Conservation (phyloP, 2,329 filamentous ascomycete species). For the Diplodia sapinea region DNA sequence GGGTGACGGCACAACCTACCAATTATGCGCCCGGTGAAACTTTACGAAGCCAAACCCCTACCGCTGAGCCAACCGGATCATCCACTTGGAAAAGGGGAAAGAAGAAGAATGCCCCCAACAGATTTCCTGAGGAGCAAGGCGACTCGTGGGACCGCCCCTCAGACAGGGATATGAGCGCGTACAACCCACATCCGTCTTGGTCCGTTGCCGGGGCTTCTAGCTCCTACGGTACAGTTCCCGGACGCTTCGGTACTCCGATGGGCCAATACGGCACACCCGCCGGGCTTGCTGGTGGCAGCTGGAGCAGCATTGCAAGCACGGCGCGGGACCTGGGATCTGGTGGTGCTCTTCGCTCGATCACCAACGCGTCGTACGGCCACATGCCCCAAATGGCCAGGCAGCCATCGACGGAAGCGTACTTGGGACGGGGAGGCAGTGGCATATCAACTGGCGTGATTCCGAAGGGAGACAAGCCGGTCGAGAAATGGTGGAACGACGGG, state of each 20-base stretch:
- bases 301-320: background rate
- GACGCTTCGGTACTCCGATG: background rate
- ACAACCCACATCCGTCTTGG: background rate
- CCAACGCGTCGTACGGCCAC: background rate
- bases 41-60: background rate
- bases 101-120: conserved; percentile 8
- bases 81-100: background rate
- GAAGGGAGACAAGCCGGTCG: background rate
- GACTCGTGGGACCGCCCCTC: background rate
- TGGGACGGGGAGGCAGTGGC: background rate
- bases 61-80: background rate
- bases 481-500: background rate
- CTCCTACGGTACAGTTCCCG: background rate
- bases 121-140: background rate
- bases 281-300: background rate
- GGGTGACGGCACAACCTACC: background rate
- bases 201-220: background rate
- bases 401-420: background rate
- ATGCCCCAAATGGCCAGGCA: background rate
- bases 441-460: background rate
- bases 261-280: background rate
- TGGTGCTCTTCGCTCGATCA: background rate
- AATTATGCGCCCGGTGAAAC: background rate
- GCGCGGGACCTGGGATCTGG: too few relatives aligned
- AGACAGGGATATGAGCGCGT: background rate